Conservation (phyloP, 352 stramenopile species). For the Pythium rhizo-oryzae region DNA sequence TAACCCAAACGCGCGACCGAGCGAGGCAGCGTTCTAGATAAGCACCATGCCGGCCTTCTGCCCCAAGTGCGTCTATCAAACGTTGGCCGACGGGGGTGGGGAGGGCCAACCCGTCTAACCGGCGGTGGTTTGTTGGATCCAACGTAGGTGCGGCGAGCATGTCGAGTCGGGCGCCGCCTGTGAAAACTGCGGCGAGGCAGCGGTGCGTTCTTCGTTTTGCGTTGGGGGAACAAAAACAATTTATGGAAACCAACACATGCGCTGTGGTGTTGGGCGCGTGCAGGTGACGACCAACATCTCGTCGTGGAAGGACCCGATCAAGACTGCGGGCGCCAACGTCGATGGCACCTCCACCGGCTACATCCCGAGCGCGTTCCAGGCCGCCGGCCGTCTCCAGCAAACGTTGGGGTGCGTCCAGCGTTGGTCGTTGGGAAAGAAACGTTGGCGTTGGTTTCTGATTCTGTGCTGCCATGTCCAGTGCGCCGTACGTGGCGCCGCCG, state of each 20-base stretch:
- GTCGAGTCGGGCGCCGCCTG: slow-evolving; percentile 48
- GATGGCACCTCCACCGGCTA: slow-evolving; percentile 47
- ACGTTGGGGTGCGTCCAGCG: slow-evolving; percentile 40
- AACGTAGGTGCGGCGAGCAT: slow-evolving; percentile 61
- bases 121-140: background rate
- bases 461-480: slow-evolving; percentile 1
- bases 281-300: slow-evolving; percentile 40
- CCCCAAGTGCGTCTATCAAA: slow-evolving; percentile 44
- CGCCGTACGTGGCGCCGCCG: slow-evolving; percentile 22
- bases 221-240: background rate
- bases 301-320: slow-evolving; percentile 57
- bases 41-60: slow-evolving; percentile 69
- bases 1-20: background rate
- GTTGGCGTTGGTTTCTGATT: background rate
- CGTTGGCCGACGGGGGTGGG: background rate
- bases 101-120: slow-evolving; percentile 10
- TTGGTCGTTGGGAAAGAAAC: background rate
- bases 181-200: slow-evolving; percentile 62
- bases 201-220: slow-evolving; percentile 37
- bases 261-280: too few species aligned
- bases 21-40: background rate
- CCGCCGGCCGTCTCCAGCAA: slow-evolving; percentile 50
- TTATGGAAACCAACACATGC: background rate
- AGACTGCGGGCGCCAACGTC: slow-evolving; percentile 33
- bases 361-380: slow-evolving; percentile 68